A percentile compares a stretch with the other conserved stretches of the same genome.
These are phyloP conservation scores for Crotalaria pallida DNA, from an alignment of 306 rosid genomes.

Conservation along the genomic window DNA sequence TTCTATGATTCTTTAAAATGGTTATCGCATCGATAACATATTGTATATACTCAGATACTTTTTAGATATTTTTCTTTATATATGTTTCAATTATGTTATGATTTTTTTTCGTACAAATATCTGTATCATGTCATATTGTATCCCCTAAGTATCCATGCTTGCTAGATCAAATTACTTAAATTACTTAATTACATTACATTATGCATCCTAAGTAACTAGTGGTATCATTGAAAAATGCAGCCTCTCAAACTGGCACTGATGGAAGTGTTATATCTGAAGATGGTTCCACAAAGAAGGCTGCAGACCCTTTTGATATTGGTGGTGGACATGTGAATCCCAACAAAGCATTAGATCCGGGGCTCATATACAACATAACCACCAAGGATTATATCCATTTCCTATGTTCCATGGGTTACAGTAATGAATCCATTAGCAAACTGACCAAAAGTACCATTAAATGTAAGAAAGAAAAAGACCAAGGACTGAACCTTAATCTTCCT, in stretches of 20 bases:
- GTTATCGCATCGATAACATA: too few species aligned
- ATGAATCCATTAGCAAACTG: slow-evolving; percentile 36
- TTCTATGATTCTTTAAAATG: too few species aligned
- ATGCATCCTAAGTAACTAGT: slow-evolving; percentile 5
- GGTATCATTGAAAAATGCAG: slow-evolving; percentile 31
- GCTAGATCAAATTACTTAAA: too few species aligned
- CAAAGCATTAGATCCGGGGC: slow-evolving; percentile 63
- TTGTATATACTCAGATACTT: too few species aligned
- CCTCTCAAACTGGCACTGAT: slow-evolving; percentile 61
- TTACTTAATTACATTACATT: background rate
- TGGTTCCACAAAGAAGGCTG: slow-evolving; percentile 44
- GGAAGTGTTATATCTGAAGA: slow-evolving; percentile 44
- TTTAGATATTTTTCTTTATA: too few species aligned
- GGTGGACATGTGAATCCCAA: slow-evolving; percentile 64
- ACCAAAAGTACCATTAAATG: slow-evolving; percentile 31
- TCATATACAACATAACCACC: slow-evolving; percentile 40
- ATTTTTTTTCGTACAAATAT: too few species aligned
- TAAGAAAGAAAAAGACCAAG: slow-evolving; percentile 15
- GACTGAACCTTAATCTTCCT: slow-evolving; percentile 58
- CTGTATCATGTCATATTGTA: too few species aligned
- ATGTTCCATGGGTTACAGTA: slow-evolving; percentile 51
- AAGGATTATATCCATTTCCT: slow-evolving; percentile 51
- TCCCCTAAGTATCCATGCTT: too few species aligned
- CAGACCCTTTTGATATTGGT: slow-evolving; percentile 67
- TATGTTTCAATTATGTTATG: too few species aligned